A percentile compares a stretch with the other conserved stretches of the same genome.
Conservation (phyloP, 768 basidiomycete genomes). For the Suillus spraguei region DNA sequence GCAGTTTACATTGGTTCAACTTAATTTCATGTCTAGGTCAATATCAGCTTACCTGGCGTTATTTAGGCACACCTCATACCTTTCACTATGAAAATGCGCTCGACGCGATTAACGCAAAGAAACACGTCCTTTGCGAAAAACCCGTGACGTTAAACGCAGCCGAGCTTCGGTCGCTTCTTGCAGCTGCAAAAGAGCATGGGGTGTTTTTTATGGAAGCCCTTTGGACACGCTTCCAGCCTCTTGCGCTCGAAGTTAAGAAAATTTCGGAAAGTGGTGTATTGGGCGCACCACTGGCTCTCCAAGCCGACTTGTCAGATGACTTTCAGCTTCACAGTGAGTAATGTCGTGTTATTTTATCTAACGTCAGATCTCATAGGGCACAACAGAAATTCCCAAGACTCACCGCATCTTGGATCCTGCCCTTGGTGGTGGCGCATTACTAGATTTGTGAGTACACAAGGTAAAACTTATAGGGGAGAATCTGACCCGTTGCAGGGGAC, state of each 20-base stretch:
- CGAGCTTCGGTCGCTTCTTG: conserved; percentile 73
- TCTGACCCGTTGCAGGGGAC: conserved; percentile 52
- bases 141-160: conserved; percentile 78
- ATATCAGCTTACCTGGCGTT: not conserved
- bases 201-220: conserved; percentile 93
- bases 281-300: conserved; percentile 65
- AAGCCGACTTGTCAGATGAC: conserved; percentile 77
- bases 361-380: not conserved
- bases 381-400: conserved; percentile 61
- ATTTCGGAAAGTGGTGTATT: conserved; percentile 64
- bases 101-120: conserved; percentile 75
- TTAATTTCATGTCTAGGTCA: not conserved
- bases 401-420: conserved; percentile 79
- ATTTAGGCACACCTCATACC: conserved; percentile 79
- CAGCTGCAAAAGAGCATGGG: conserved; percentile 72
- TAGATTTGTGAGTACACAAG: conserved; percentile 68
- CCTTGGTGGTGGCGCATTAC: conserved; percentile 80
- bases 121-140: conserved; percentile 90
- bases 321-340: conserved; percentile 62
- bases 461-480: conserved; percentile 6
- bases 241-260: conserved; percentile 63
- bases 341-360: not conserved
- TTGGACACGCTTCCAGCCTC: conserved; percentile 85
- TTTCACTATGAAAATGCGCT: conserved; percentile 78
- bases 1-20: conserved; percentile 70